phyloP scores from a whole-genome alignment of 108 stramenopile species.

The Cylindrotheca fusiformis region DNA sequence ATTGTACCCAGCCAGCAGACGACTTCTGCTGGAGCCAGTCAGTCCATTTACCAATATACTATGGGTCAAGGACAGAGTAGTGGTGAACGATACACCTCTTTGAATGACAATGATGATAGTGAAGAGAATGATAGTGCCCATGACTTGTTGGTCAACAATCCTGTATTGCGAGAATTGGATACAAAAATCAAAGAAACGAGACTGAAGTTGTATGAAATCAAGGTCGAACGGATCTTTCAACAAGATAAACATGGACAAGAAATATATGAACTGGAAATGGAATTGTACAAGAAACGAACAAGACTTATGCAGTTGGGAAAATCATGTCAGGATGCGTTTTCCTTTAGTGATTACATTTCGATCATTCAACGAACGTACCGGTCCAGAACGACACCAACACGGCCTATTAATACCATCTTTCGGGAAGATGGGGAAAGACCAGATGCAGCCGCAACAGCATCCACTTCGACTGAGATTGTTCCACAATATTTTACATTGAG shows the following conservation, averaged over 20 bases:
- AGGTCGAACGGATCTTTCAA: background rate
- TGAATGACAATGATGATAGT: too few species aligned
- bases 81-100: too few species aligned
- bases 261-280: background rate
- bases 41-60: too few species aligned
- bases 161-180: background rate
- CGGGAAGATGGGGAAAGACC: background rate
- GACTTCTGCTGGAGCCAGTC: too few species aligned
- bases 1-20: too few species aligned
- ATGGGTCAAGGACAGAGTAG: too few species aligned
- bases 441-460: too few species aligned
- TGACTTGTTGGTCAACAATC: too few species aligned
- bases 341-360: background rate
- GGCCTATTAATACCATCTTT: background rate
- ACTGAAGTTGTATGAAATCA: background rate
- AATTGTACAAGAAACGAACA: background rate
- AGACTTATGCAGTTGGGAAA: background rate
- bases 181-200: background rate
- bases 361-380: background rate
- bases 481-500: background rate
- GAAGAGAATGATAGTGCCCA: too few species aligned
- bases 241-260: background rate
- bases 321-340: background rate
- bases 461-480: background rate
- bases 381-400: background rate